phyloP scores from a whole-genome alignment of 371 early-diverging fungal genomes.

The Mortierella sp. region DNA sequence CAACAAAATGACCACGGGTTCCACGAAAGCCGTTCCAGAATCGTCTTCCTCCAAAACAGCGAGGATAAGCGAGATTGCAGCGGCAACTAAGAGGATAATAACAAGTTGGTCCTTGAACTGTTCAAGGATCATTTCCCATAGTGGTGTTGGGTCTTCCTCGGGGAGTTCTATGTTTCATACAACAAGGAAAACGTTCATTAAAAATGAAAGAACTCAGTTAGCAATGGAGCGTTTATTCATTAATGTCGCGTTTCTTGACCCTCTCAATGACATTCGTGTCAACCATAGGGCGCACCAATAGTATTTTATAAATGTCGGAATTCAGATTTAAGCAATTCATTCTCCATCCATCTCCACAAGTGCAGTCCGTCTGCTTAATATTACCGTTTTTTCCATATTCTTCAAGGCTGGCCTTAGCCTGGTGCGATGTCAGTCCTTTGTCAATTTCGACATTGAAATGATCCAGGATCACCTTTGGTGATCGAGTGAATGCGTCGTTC shows the following conservation, averaged over 20 bases:
- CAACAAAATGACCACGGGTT: slow-evolving; percentile 95
- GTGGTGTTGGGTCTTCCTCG: slow-evolving; percentile 88
- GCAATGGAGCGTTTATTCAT: background rate
- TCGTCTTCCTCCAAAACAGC: slow-evolving; percentile 87
- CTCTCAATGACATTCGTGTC: too few relatives aligned
- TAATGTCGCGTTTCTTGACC: too few relatives aligned
- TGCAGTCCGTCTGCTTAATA: background rate
- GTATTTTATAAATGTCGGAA: background rate
- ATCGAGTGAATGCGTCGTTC: slow-evolving; percentile 76
- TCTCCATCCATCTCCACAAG: background rate
- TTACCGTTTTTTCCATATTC: slow-evolving; percentile 85
- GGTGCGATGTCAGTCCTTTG: slow-evolving; percentile 69
- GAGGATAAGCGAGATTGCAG: slow-evolving; percentile 92
- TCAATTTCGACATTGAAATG: slow-evolving; percentile 72
- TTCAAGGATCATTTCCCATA: slow-evolving; percentile 92
- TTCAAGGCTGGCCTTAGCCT: slow-evolving; percentile 65
- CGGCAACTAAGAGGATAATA: slow-evolving; percentile 91
- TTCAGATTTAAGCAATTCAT: background rate
- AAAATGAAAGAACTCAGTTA: background rate
- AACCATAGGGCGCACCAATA: background rate
- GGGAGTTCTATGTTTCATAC: slow-evolving; percentile 73
- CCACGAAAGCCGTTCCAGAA: slow-evolving; percentile 90
- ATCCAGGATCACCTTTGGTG: slow-evolving; percentile 75
- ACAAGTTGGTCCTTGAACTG: slow-evolving; percentile 99
- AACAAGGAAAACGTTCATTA: background rate